phyloP scores from a whole-genome alignment of 345 rosid genomes.

The Erodium maritimum region DNA sequence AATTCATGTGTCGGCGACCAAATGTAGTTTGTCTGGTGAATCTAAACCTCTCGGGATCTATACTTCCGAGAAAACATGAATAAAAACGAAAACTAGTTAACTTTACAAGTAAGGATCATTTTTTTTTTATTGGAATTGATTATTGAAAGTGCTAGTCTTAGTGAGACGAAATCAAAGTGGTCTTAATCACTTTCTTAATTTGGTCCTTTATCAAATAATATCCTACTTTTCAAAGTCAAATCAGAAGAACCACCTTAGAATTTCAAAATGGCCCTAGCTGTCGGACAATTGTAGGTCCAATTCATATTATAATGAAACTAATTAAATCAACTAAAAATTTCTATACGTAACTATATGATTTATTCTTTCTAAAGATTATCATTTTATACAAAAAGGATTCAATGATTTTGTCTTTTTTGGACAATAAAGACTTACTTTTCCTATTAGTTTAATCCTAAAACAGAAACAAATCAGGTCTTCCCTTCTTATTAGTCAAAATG shows the following conservation, averaged over 20 bases:
- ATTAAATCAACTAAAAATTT: background rate
- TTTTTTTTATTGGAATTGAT: too few relatives aligned
- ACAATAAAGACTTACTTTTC: too few relatives aligned
- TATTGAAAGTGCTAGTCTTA: too few relatives aligned
- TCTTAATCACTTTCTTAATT: background rate
- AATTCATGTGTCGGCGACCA: slow-evolving; percentile 45
- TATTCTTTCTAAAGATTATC: too few relatives aligned
- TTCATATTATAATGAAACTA: too few relatives aligned
- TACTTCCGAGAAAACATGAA: background rate
- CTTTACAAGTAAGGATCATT: too few relatives aligned
- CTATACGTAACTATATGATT: background rate
- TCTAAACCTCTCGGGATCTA: slow-evolving; percentile 59
- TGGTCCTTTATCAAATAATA: background rate
- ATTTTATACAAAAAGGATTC: too few relatives aligned
- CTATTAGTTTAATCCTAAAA: too few relatives aligned
- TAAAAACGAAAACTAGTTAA: background rate
- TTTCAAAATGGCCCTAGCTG: background rate
- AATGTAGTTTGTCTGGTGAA: slow-evolving; percentile 57
- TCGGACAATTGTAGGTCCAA: background rate
- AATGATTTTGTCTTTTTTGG: too few relatives aligned
- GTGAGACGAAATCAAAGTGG: background rate
- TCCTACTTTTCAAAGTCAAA: background rate
- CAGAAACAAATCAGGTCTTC: too few relatives aligned
- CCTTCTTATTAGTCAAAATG: too few relatives aligned
- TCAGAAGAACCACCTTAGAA: background rate